phyloP scores from a whole-genome alignment of 192 early-diverging fungal species.

The Backusella luteola region DNA sequence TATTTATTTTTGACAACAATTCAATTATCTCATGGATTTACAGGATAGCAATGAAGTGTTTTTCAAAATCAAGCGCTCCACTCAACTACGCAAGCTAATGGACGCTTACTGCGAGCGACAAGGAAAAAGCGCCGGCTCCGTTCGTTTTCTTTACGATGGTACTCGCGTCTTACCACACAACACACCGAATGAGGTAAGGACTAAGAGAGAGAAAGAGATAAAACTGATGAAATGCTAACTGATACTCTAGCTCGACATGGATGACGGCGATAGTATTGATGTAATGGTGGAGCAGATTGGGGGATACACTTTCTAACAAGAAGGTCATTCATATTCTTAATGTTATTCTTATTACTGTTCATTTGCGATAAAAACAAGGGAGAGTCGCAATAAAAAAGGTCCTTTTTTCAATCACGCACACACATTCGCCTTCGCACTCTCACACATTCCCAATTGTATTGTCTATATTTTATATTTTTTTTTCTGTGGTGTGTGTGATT shows the following conservation, averaged over 20 bases:
- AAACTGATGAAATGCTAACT: neutral
- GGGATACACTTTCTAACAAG: constrained; percentile 38
- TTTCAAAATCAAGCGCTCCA: constrained; percentile 96
- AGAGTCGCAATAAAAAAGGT: neutral
- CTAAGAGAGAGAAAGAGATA: neutral
- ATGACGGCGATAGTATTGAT: constrained; percentile 93
- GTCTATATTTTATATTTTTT: neutral
- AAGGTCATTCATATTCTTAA: neutral
- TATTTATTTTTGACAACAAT: neutral
- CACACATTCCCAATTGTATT: neutral
- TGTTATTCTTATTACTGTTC: too few relatives aligned
- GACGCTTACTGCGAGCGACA: constrained; percentile 89
- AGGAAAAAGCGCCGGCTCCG: constrained; percentile 72
- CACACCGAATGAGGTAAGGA: constrained; percentile 80
- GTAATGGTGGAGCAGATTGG: constrained; percentile 95
- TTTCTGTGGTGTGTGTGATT: neutral
- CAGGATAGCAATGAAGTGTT: constrained; percentile 80
- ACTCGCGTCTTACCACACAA: constrained; percentile 73
- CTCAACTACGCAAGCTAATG: constrained; percentile 91
- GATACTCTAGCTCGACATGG: constrained; percentile 78
- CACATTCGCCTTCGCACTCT: neutral
- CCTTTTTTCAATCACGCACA: neutral
- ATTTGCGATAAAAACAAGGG: too few relatives aligned
- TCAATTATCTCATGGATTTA: neutral
- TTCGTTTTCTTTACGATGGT: constrained; percentile 94